These are phyloP conservation scores for Coemansia sp. DNA, from an alignment of 192 early-diverging fungal species.

Conservation along the genomic window DNA sequence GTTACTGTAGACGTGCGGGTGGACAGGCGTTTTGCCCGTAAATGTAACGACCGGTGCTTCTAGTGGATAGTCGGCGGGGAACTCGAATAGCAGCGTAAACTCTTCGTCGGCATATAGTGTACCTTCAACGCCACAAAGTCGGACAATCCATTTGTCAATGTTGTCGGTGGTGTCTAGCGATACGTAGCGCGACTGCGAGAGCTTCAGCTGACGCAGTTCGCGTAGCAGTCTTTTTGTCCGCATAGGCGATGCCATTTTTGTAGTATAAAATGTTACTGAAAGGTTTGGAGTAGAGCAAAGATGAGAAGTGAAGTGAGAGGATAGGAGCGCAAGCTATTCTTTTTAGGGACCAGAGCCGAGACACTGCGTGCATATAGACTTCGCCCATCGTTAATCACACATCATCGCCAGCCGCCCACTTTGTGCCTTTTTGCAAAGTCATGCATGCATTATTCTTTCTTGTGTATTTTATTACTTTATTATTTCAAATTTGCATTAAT, in stretches of 20 bases:
- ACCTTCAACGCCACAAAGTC: slow-evolving; percentile 62
- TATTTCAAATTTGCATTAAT: slow-evolving; percentile 1
- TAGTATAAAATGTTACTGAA: not conserved
- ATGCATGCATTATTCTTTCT: not conserved
- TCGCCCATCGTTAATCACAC: not conserved
- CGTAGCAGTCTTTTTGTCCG: slow-evolving; percentile 47
- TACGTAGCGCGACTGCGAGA: slow-evolving; percentile 15
- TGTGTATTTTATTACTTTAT: not conserved
- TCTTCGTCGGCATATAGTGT: slow-evolving; percentile 65
- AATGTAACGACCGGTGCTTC: slow-evolving; percentile 76
- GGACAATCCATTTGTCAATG: slow-evolving; percentile 65
- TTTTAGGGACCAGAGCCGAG: not conserved
- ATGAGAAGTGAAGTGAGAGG: not conserved
- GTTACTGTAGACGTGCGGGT: slow-evolving; percentile 86
- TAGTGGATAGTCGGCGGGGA: slow-evolving; percentile 71
- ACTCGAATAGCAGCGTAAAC: slow-evolving; percentile 66
- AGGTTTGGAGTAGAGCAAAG: not conserved
- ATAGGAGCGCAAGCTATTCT: not conserved
- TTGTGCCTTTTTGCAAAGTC: not conserved
- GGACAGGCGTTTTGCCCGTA: slow-evolving; percentile 62
- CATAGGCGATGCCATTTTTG: slow-evolving; percentile 20
- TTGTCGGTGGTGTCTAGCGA: slow-evolving; percentile 39
- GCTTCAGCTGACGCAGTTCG: slow-evolving; percentile 45
- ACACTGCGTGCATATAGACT: not conserved
- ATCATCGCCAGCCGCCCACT: not conserved